phyloP scores from a whole-genome alignment of 257 asterid genomes.

The Solanum verrucosum region DNA sequence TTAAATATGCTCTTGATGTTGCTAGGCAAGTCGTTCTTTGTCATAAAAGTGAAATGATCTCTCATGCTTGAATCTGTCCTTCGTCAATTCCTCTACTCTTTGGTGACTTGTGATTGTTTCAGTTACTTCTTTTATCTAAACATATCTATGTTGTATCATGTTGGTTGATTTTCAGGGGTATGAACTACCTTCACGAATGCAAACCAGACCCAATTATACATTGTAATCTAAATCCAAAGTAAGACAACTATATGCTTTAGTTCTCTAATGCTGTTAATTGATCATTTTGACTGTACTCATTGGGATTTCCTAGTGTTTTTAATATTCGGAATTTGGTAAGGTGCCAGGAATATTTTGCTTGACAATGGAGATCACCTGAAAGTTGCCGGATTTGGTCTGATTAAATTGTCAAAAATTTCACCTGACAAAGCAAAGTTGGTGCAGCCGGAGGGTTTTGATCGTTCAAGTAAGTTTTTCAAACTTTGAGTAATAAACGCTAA shows the following conservation, averaged over 20 bases:
- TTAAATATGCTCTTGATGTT: constrained; percentile 79
- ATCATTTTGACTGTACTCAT: neutral
- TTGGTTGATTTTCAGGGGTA: constrained; percentile 53
- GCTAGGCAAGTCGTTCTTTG: constrained; percentile 54
- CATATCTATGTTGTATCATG: neutral
- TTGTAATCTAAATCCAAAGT: constrained; percentile 90
- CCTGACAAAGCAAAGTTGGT: constrained; percentile 70
- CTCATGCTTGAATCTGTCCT: neutral
- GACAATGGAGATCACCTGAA: constrained; percentile 94
- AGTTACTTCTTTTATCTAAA: neutral
- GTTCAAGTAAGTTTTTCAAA: constrained; percentile 52
- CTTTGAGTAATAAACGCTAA: neutral
- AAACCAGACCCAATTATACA: constrained; percentile 93
- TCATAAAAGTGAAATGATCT: neutral
- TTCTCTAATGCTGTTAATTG: neutral
- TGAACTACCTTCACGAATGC: constrained; percentile 97
- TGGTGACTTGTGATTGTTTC: neutral
- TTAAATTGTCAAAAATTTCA: constrained; percentile 46
- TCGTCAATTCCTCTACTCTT: neutral
- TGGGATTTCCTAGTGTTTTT: constrained; percentile 21
- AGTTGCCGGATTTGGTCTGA: constrained; percentile 88
- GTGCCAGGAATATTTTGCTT: constrained; percentile 99
- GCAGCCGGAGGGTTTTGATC: constrained; percentile 68
- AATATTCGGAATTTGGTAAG: constrained; percentile 73
- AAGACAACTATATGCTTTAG: constrained; percentile 62